Evolutionary conservation across 768 basidiomycete species (phyloP).

Genomic region (Suillus subaureus): DNA sequence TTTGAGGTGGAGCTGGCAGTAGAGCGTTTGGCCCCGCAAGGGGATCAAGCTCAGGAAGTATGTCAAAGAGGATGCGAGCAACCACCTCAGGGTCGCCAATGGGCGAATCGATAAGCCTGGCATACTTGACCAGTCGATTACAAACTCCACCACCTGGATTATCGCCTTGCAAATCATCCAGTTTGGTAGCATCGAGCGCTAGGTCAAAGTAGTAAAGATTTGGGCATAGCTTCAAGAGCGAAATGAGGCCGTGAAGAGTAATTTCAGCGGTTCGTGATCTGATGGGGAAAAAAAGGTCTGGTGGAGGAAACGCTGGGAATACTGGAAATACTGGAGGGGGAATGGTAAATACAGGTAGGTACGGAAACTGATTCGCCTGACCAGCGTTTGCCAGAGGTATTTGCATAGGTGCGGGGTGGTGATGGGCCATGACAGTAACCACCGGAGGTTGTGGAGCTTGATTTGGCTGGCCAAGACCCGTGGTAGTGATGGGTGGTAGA

Average conservation of each 20-base stretch:
- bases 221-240: slow-evolving; percentile 1
- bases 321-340: slow-evolving; percentile 1
- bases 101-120: slow-evolving; percentile 5
- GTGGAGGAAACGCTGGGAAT: background rate
- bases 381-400: background rate
- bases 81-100: background rate
- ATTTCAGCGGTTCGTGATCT: slow-evolving; percentile 4
- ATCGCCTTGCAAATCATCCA: slow-evolving; percentile 4
- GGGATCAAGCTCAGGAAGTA: slow-evolving; percentile 9
- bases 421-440: background rate
- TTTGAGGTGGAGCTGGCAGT: background rate
- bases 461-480: slow-evolving; percentile 1
- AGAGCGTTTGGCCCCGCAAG: background rate
- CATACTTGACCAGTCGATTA: slow-evolving; percentile 5
- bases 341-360: background rate
- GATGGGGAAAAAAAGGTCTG: slow-evolving; percentile 2
- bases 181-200: slow-evolving; percentile 3
- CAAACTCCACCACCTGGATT: slow-evolving; percentile 5
- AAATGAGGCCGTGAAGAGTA: slow-evolving; percentile 5
- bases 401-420: background rate
- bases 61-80: slow-evolving; percentile 6
- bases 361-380: background rate
- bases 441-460: too few species aligned
- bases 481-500: background rate
- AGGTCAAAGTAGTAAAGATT: slow-evolving; percentile 9